Conservation (phyloP, 106 monocot species). For the Agapanthus africanus region DNA sequence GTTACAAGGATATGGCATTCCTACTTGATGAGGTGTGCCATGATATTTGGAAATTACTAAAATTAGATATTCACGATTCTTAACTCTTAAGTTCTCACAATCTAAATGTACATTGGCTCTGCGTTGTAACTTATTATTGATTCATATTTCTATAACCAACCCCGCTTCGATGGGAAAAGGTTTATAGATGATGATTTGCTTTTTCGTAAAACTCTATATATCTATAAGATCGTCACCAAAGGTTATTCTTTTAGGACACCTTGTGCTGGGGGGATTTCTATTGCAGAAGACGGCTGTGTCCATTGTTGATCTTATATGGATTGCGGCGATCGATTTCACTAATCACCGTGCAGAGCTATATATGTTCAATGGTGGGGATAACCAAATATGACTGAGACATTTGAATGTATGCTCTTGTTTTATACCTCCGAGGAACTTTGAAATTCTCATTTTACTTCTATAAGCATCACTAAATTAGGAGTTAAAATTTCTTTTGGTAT, state of each 20-base stretch:
- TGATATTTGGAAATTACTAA: neutral
- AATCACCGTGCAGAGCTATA: neutral
- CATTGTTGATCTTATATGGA: slow-evolving; percentile 2
- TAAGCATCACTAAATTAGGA: neutral
- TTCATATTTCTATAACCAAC: neutral
- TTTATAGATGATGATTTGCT: neutral
- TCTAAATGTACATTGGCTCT: neutral
- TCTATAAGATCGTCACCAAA: neutral
- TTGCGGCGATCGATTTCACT: neutral
- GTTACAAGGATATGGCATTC: neutral
- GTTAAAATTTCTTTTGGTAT: too few species aligned
- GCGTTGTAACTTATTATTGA: neutral
- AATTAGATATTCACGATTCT: neutral
- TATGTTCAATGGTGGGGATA: neutral
- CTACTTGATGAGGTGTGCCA: neutral
- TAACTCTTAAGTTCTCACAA: neutral
- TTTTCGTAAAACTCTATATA: neutral
- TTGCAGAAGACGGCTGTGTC: neutral
- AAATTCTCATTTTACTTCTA: neutral
- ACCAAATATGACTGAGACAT: neutral
- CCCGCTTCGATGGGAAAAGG: neutral
- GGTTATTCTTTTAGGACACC: neutral
- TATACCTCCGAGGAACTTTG: neutral
- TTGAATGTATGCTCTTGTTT: neutral
- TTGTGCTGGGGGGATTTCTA: neutral